These are phyloP conservation scores for Citrus reticulata DNA, from an alignment of 345 rosid species.

Conservation along the genomic window DNA sequence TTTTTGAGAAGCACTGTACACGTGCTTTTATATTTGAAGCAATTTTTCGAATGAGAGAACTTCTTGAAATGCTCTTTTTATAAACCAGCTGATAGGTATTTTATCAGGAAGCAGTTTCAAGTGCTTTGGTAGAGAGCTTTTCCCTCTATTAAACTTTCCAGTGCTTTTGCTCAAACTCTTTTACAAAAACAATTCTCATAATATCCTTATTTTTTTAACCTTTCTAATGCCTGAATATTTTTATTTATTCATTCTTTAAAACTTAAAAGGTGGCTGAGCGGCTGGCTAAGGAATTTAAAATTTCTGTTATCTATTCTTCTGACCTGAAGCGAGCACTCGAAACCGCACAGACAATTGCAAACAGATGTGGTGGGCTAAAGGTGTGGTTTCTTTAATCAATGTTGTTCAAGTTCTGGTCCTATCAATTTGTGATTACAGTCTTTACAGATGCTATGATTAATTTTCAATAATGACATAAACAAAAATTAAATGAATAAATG, in stretches of 20 bases:
- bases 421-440: neutral
- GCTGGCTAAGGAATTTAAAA: constrained; percentile 53
- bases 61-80: neutral
- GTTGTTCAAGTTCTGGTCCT: neutral
- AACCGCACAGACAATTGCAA: constrained; percentile 73
- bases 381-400: constrained; percentile 21
- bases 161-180: neutral
- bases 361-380: constrained; percentile 57
- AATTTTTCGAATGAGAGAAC: neutral
- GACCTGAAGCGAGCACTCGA: constrained; percentile 79
- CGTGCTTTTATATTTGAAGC: neutral
- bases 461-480: neutral
- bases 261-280: constrained; percentile 51
- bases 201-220: neutral
- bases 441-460: neutral
- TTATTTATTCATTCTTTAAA: constrained; percentile 13
- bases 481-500: neutral
- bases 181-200: neutral
- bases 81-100: neutral
- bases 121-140: neutral
- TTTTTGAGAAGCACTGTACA: too few species aligned
- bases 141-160: neutral
- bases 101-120: neutral
- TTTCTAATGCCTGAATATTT: neutral
- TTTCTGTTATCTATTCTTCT: constrained; percentile 71